Percentiles rank a stretch among this genome's conserved stretches.
phyloP scores from a whole-genome alignment of 192 early-diverging fungal genomes.

The Gigaspora rosea region DNA sequence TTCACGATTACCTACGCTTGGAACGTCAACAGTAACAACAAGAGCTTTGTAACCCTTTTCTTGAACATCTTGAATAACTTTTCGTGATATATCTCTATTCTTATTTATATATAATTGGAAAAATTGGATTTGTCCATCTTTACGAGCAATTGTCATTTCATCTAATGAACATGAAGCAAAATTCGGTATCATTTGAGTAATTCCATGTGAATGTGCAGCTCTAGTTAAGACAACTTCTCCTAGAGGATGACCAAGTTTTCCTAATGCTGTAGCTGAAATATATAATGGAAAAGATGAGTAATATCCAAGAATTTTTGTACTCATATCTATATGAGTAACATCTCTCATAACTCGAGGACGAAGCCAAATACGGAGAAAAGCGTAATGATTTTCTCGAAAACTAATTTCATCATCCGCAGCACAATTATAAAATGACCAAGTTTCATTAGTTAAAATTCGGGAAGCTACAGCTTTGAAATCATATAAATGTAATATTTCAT shows the following conservation, averaged over 20 bases:
- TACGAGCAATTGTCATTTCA: constrained; percentile 58
- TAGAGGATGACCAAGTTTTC: constrained; percentile 68
- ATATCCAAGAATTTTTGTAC: constrained; percentile 65
- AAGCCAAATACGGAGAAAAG: constrained; percentile 71
- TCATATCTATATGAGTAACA: constrained; percentile 64
- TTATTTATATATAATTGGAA: constrained; percentile 88
- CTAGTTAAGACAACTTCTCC: constrained; percentile 70
- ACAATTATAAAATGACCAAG: constrained; percentile 83
- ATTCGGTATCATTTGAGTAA: constrained; percentile 79
- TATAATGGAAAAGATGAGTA: constrained; percentile 66
- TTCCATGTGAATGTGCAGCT: constrained; percentile 45
- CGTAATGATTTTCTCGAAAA: constrained; percentile 76
- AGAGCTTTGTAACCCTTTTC: constrained; percentile 71
- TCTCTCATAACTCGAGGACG: constrained; percentile 74
- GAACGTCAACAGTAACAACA: constrained; percentile 84
- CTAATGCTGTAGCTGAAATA: constrained; percentile 77
- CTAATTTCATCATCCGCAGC: constrained; percentile 83
- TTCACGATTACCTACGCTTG: constrained; percentile 68
- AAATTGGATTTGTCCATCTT: constrained; percentile 52
- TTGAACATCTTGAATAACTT: constrained; percentile 72
- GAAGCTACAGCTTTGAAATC: constrained; percentile 74
- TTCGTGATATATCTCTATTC: constrained; percentile 64
- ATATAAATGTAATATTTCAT: constrained; percentile 64
- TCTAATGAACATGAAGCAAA: constrained; percentile 73
- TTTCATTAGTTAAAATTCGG: constrained; percentile 57